These are phyloP conservation scores for Aspergillus awamori DNA, from an alignment of 2,329 filamentous ascomycete genomes.

Conservation along the genomic window DNA sequence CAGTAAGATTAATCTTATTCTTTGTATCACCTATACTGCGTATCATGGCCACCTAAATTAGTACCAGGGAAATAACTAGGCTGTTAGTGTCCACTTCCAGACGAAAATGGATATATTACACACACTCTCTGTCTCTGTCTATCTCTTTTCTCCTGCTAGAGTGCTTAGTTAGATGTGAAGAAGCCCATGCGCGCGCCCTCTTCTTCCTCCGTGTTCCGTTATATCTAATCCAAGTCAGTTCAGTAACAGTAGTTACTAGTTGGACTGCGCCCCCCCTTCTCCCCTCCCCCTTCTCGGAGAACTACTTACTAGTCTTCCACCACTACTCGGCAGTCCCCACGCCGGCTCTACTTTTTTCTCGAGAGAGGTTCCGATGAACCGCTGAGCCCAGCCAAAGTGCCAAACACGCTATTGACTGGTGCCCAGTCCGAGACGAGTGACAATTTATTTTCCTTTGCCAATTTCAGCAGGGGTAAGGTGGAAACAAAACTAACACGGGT, in stretches of 20 bases:
- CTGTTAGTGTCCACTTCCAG: not conserved
- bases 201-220: not conserved
- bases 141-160: not conserved
- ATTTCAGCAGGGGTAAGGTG: conserved; percentile 18
- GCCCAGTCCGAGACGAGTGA: conserved; percentile 9
- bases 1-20: not conserved
- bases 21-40: conserved; percentile 1
- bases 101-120: not conserved
- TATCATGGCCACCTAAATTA: not conserved
- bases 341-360: conserved; percentile 9
- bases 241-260: not conserved
- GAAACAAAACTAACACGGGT: conserved; percentile 16
- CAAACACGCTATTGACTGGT: conserved; percentile 11
- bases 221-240: too few species aligned
- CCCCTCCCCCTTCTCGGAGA: not conserved
- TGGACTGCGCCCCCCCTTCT: not conserved
- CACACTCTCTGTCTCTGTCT: too few species aligned
- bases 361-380: conserved; percentile 11
- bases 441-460: not conserved
- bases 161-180: not conserved
- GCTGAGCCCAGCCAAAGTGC: conserved; percentile 9
- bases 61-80: not conserved
- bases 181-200: not conserved
- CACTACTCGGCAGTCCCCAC: conserved; percentile 2
- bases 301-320: not conserved